Conservation (phyloP, 169 alveolate genomes). For the Cryptosporidium bovis region DNA sequence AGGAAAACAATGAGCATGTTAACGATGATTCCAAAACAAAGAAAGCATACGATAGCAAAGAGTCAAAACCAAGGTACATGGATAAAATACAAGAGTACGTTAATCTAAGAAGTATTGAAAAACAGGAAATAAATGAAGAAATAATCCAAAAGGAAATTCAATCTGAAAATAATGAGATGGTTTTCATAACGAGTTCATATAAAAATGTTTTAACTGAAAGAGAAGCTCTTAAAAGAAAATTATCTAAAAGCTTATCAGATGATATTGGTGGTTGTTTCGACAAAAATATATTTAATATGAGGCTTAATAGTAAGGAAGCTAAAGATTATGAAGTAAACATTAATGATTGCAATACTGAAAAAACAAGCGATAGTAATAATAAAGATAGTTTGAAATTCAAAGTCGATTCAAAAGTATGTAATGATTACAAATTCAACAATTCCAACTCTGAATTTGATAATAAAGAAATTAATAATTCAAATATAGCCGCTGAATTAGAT, state of each 20-base stretch:
- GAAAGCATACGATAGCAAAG: background rate
- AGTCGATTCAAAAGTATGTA: background rate
- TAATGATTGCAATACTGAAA: background rate
- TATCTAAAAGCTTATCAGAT: background rate
- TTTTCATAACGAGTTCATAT: slow-evolving; percentile 46
- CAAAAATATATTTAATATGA: slow-evolving; percentile 19
- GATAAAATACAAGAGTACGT: slow-evolving; percentile 37
- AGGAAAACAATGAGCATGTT: background rate
- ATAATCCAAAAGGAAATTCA: slow-evolving; percentile 59
- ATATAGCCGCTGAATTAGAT: background rate
- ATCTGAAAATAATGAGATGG: slow-evolving; percentile 12
- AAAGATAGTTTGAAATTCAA: background rate
- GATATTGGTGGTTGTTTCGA: background rate
- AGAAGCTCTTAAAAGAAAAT: slow-evolving; percentile 12
- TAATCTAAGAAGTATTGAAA: slow-evolving; percentile 38
- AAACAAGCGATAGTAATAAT: background rate
- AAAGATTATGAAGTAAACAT: background rate
- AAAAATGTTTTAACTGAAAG: slow-evolving; percentile 25
- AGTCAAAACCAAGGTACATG: slow-evolving; percentile 36
- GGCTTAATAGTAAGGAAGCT: slow-evolving; percentile 1
- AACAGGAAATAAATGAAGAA: slow-evolving; percentile 60
- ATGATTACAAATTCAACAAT: background rate
- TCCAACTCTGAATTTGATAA: background rate
- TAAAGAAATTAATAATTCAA: background rate
- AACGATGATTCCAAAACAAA: background rate